Evolutionary conservation across 106 monocot genomes (phyloP), one percentile per base, ranked within the genome.

Genomic region (Cymbidium sinense): DNA sequence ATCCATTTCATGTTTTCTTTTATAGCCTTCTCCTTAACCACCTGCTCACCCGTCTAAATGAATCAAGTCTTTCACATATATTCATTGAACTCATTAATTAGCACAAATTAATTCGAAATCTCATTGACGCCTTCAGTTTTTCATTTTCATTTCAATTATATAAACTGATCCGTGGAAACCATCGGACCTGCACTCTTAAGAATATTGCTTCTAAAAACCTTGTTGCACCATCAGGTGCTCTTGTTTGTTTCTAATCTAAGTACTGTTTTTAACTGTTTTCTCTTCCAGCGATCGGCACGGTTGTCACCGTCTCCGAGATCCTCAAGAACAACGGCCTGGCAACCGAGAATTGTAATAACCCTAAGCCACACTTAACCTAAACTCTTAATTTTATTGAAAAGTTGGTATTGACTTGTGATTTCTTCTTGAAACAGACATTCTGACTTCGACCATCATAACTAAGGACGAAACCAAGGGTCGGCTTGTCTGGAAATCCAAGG

Each of bases 251-350:
- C n/a, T n/a, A n/a, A n/a, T n/a, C n/a, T n/a, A n/a, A n/a, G n/a
- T n/a, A n/a, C n/a, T n/a, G n/a, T 70, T 70, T 12, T 70, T 70
- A 0, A 4, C 34, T 51, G 33, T 79, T 18, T 29, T 64, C 2
- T 62, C 10, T 81, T 81, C 28, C 79, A 87, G 87, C 87, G 19
- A 87, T 87, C 75, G 87, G 87, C 30, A 87, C 87, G 0, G 87
- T 87, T 7, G 87, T 87, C 5, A 87, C 84, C 5, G 84, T 87
- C 25, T 77, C 87, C 8, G 87, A 87, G 87, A 87, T 87, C 70
- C 81, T 87, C 15, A 87, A 87, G 84, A 84, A 84, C 78, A 87
- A 81, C 39, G 87, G 87, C 79, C 78, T 84, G 15, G 87, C 87
- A 37, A 84, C 77, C 15, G 84, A 87, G 76, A 87, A 82, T 72